Evolutionary conservation across 31 red algal genomes (phyloP), one percentile per base, ranked within the genome.

Genomic region (Porphyra umbilicalis): DNA sequence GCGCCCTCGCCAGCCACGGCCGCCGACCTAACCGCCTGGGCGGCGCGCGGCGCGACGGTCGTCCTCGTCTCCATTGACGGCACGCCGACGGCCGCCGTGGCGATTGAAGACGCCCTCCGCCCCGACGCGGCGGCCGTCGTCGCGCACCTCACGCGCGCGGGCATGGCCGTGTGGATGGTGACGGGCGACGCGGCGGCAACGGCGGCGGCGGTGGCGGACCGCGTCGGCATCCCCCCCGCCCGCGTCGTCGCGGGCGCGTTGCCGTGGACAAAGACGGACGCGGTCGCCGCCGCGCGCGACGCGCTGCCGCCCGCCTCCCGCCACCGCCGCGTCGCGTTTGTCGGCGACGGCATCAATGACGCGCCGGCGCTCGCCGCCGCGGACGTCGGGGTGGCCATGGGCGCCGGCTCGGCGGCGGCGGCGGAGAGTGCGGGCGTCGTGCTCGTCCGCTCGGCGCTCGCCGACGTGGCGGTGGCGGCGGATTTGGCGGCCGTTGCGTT

Each of bases 271-370:
- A 88, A 76, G 77, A 38, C 32, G 2, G 32, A 31, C 11, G 75
- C 81, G 1, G 82, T 88, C 75, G 40, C 79, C 6, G 33, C 80
- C 0, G 33, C 39, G 38, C 75, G 77, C 32, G 82, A 75, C 18
- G 87, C 88, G 76, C 29, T 87, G 79, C 33, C 30, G 9, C 9
- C 35, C 36, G 30, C 75, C n/a, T 36, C 36, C 4, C 13, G 34
- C 10, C 32, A 18, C 31, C 30, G 30, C 36, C 38, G 79, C 30
- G 81, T 92, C 10, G 75, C 76, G 35, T 79, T 93, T 34, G 90
- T 94, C 10, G 93, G 93, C 8, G 93, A 95, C 80, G 93, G 93
- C 31, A 85, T 95, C 15, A 95, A 95, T 32, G 93, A 95, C 38
- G 93, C 93, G 32, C 81, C 87, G 20, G 93, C 93, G 35, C 76